Conservation (phyloP, 139 green algal species). For the Coccomyxa sp. region DNA sequence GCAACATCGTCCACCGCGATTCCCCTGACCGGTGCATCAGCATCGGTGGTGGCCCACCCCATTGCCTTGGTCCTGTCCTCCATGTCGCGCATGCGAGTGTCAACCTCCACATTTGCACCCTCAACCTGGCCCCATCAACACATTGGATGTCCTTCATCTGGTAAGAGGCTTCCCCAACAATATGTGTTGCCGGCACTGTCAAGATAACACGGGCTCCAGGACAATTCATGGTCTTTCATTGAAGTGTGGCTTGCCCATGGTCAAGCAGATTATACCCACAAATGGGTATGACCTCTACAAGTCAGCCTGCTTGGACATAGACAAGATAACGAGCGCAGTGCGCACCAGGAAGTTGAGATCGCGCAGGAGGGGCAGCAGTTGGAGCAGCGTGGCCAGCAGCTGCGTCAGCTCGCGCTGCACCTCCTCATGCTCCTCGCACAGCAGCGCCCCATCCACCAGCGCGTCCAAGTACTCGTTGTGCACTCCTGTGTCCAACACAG, state of each 20-base stretch:
- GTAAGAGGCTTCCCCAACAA: too few species aligned
- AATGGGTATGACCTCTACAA: too few species aligned
- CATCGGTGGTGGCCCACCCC: constrained; percentile 38
- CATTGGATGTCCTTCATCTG: too few species aligned
- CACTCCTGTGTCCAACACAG: neutral
- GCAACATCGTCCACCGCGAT: neutral
- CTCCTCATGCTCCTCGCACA: constrained; percentile 25
- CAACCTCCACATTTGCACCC: constrained; percentile 21
- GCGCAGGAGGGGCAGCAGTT: neutral
- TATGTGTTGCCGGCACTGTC: too few species aligned
- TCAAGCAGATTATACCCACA: too few species aligned
- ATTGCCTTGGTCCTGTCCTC: constrained; percentile 30
- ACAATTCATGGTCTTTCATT: too few species aligned
- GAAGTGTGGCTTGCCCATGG: too few species aligned
- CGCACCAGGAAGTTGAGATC: neutral
- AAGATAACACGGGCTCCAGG: too few species aligned
- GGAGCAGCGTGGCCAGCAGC: constrained; percentile 22
- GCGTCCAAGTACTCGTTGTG: constrained; percentile 25
- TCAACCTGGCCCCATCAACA: constrained; percentile 13
- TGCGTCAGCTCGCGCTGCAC: constrained; percentile 13
- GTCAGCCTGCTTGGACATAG: too few species aligned
- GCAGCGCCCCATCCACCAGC: constrained; percentile 31
- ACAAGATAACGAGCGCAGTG: neutral
- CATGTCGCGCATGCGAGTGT: constrained; percentile 8
- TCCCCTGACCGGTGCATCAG: constrained; percentile 10